A percentile compares a stretch with the other conserved stretches of the same genome.
Evolutionary conservation across 164 flowering plant genomes (phyloP).

Genomic region (Umbellularia californica): DNA sequence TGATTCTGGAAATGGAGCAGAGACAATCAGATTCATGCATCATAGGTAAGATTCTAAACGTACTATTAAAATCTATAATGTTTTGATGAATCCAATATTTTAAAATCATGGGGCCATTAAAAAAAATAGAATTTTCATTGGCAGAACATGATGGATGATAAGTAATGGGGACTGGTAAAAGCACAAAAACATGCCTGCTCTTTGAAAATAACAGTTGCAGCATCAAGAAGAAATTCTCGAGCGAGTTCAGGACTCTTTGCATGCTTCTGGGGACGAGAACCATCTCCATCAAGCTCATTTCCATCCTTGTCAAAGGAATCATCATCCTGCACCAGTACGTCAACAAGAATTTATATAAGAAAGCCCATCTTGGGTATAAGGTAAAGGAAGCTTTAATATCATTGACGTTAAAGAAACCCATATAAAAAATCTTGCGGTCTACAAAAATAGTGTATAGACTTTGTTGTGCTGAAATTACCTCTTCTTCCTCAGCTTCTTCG

Average conservation of each 20-base stretch:
- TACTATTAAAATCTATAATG: not conserved
- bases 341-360: not conserved
- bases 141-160: not conserved
- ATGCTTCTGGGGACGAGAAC: constrained; percentile 97
- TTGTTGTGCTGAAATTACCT: constrained; percentile 36
- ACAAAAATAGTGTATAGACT: not conserved
- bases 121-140: not conserved
- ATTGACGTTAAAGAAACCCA: not conserved
- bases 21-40: not conserved
- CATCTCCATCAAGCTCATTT: constrained; percentile 93
- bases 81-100: not conserved
- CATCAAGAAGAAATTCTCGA: constrained; percentile 98
- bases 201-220: constrained; percentile 94
- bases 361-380: not conserved
- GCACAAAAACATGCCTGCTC: constrained; percentile 60
- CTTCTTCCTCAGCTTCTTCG: constrained; percentile 98
- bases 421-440: not conserved
- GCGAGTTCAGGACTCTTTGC: constrained; percentile 99
- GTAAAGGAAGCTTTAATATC: too few species aligned
- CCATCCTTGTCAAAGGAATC: constrained; percentile 95
- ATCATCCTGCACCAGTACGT: constrained; percentile 58
- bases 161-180: not conserved
- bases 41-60: not conserved
- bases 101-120: not conserved
- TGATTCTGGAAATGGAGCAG: not conserved